phyloP scores from a whole-genome alignment of 2,329 filamentous ascomycete genomes.

The Neodidymelliopsis sp. region DNA sequence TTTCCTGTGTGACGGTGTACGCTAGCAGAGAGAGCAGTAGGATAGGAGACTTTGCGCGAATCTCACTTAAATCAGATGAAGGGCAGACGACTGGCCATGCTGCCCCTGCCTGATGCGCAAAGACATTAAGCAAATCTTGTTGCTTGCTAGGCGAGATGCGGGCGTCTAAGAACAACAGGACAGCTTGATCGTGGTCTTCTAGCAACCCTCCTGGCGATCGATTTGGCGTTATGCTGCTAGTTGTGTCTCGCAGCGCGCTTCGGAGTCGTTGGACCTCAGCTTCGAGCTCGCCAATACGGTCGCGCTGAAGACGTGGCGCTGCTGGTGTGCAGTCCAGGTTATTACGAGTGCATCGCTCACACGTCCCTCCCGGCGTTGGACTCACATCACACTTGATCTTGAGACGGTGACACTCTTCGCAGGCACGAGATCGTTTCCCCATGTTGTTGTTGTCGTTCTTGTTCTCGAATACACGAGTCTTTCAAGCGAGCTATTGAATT shows the following conservation, averaged over 20 bases:
- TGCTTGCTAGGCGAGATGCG: slow-evolving; percentile 30
- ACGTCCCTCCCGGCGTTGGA: slow-evolving; percentile 21
- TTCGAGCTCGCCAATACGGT: slow-evolving; percentile 38
- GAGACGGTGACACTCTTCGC: slow-evolving; percentile 39
- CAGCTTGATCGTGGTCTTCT: slow-evolving; percentile 24
- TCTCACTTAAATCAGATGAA: slow-evolving; percentile 18
- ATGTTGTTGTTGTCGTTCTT: slow-evolving; percentile 24
- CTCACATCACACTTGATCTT: slow-evolving; percentile 42
- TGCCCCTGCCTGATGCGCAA: slow-evolving; percentile 24
- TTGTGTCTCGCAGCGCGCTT: slow-evolving; percentile 24
- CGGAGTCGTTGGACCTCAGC: slow-evolving; percentile 33
- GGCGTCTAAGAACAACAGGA: slow-evolving; percentile 31
- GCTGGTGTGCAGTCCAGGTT: slow-evolving; percentile 32
- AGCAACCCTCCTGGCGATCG: slow-evolving; percentile 24
- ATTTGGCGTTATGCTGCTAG: slow-evolving; percentile 25
- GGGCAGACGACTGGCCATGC: slow-evolving; percentile 29
- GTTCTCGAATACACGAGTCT: too few relatives aligned
- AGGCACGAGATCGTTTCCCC: slow-evolving; percentile 36
- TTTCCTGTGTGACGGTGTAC: slow-evolving; percentile 29
- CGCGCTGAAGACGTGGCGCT: slow-evolving; percentile 37
- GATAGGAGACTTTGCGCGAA: slow-evolving; percentile 34
- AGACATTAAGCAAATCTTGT: slow-evolving; percentile 28
- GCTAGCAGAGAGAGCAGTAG: slow-evolving; percentile 32
- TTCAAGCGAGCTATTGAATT: too few relatives aligned
- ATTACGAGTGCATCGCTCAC: slow-evolving; percentile 37